These are phyloP conservation scores for Hibiscus syriacus DNA, from an alignment of 345 rosid genomes.

Conservation along the genomic window DNA sequence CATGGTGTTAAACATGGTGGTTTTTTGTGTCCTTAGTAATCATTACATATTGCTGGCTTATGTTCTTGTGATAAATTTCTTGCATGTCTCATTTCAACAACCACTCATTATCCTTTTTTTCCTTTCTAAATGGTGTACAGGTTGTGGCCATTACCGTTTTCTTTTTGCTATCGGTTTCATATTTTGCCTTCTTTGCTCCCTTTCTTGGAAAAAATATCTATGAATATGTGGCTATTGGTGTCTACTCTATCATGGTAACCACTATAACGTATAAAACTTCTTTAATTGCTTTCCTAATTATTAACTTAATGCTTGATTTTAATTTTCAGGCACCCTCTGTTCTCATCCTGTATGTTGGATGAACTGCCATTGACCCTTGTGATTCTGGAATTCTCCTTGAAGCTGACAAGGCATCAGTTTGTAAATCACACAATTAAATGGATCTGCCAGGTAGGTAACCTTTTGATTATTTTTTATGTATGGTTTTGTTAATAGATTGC, in stretches of 20 bases:
- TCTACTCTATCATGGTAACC: constrained; percentile 79
- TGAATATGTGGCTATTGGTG: constrained; percentile 57
- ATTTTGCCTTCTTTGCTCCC: constrained; percentile 91
- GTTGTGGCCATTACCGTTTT: constrained; percentile 84
- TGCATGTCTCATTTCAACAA: neutral
- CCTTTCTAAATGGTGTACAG: constrained; percentile 25
- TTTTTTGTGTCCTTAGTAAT: neutral
- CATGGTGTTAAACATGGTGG: neutral
- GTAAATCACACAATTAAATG: constrained; percentile 46
- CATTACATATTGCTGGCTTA: neutral
- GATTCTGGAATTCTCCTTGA: constrained; percentile 80
- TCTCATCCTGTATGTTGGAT: constrained; percentile 65
- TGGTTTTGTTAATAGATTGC: constrained; percentile 5
- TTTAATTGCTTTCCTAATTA: neutral
- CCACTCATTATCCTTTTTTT: neutral
- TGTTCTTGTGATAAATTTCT: constrained; percentile 4
- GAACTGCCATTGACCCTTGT: constrained; percentile 92
- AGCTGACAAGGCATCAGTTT: constrained; percentile 37
- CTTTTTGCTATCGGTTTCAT: constrained; percentile 67
- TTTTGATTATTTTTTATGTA: neutral
- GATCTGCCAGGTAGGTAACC: constrained; percentile 50
- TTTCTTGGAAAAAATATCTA: constrained; percentile 68
- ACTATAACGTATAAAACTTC: neutral
- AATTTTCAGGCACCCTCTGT: constrained; percentile 59
- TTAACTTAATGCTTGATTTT: constrained; percentile 1